Conservation (phyloP, 192 early-diverging fungal species). For the Thamnidium elegans region DNA sequence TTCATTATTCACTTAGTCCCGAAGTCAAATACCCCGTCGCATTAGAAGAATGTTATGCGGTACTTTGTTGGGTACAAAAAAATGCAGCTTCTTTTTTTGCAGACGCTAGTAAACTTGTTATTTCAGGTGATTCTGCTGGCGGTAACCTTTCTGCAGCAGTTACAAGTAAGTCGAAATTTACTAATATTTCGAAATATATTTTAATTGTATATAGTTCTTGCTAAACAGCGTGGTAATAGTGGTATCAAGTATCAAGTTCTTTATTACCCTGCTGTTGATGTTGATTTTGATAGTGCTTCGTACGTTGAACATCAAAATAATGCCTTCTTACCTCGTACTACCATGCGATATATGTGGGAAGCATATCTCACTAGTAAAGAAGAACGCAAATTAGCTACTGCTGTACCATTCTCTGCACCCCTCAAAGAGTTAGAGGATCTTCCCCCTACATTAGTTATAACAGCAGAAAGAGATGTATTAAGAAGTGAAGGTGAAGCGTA, state of each 20-base stretch:
- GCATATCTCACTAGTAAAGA: slow-evolving; percentile 10
- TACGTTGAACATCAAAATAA: slow-evolving; percentile 7
- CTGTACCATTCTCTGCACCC: not conserved
- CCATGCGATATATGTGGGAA: slow-evolving; percentile 18
- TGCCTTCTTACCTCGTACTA: not conserved
- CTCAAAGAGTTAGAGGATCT: slow-evolving; percentile 8
- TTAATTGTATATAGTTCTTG: not conserved
- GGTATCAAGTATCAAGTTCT: slow-evolving; percentile 2
- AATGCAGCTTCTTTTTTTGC: not conserved
- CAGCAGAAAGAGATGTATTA: slow-evolving; percentile 28
- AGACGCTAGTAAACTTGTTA: slow-evolving; percentile 3
- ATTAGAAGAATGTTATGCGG: slow-evolving; percentile 19
- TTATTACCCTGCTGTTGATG: slow-evolving; percentile 17
- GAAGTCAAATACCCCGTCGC: slow-evolving; percentile 20
- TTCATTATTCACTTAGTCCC: slow-evolving; percentile 22
- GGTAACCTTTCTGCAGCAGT: slow-evolving; percentile 16
- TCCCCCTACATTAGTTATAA: slow-evolving; percentile 18
- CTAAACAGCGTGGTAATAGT: not conserved
- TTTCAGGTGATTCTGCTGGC: slow-evolving; percentile 26
- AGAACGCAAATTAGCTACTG: not conserved
- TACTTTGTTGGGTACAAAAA: slow-evolving; percentile 5
- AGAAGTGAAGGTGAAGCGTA: slow-evolving; percentile 27
- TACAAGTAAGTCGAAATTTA: not conserved
- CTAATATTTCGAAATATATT: not conserved
- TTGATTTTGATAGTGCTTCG: slow-evolving; percentile 5